Evolutionary conservation across 768 basidiomycete species (phyloP).

Genomic region (Scleroderma citrinum): DNA sequence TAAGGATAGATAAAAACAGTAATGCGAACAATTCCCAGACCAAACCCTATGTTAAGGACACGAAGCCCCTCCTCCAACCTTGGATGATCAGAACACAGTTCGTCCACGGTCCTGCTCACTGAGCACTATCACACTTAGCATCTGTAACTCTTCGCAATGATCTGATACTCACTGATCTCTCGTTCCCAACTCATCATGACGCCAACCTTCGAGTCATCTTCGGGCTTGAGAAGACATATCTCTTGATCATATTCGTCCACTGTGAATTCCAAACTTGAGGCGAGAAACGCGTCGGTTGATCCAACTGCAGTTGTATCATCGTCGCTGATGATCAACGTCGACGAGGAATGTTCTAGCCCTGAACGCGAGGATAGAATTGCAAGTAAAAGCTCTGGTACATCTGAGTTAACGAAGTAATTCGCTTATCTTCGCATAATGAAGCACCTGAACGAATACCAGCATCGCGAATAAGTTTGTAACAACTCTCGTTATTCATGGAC

Average conservation of each 20-base stretch:
- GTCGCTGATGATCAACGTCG: slow-evolving; percentile 39
- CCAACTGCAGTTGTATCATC: slow-evolving; percentile 52
- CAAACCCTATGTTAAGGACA: slow-evolving; percentile 90
- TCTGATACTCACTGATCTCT: slow-evolving; percentile 55
- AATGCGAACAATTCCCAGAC: slow-evolving; percentile 75
- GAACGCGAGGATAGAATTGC: slow-evolving; percentile 50
- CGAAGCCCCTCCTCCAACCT: slow-evolving; percentile 44
- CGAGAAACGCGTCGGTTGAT: slow-evolving; percentile 65
- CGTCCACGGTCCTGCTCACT: slow-evolving; percentile 75
- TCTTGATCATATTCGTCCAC: slow-evolving; percentile 73
- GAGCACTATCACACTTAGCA: slow-evolving; percentile 18
- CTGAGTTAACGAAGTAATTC: slow-evolving; percentile 3
- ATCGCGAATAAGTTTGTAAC: slow-evolving; percentile 80
- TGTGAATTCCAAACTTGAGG: slow-evolving; percentile 61
- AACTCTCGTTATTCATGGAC: slow-evolving; percentile 70
- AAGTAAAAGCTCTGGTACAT: slow-evolving; percentile 60
- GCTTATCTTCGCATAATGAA: slow-evolving; percentile 10
- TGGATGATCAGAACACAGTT: slow-evolving; percentile 51
- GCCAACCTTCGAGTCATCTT: slow-evolving; percentile 71
- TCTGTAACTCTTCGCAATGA: slow-evolving; percentile 2
- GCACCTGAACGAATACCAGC: slow-evolving; percentile 89
- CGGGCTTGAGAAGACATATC: slow-evolving; percentile 63
- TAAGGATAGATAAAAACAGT: neutral
- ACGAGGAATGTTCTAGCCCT: slow-evolving; percentile 16
- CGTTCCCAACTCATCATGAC: slow-evolving; percentile 99